Percentiles rank a stretch among this genome's conserved stretches.
Conservation (phyloP, 2,329 filamentous ascomycete species). For the Fusarium tjaetaba region DNA sequence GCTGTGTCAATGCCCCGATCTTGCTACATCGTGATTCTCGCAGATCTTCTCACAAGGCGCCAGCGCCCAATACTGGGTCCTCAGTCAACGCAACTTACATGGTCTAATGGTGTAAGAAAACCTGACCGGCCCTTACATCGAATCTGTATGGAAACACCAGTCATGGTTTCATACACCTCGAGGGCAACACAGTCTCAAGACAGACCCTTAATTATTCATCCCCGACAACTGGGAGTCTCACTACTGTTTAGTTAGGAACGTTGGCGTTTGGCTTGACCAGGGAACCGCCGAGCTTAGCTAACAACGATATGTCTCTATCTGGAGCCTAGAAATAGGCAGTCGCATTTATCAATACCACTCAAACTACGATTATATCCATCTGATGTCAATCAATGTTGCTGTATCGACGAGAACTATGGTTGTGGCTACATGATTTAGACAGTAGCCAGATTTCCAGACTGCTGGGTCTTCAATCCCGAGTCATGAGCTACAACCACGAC, state of each 20-base stretch:
- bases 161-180: background rate
- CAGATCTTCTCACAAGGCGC: background rate
- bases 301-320: background rate
- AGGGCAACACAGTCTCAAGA: conserved; percentile 10
- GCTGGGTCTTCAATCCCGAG: conserved; percentile 26
- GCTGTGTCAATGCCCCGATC: background rate
- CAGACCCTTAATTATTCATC: conserved; percentile 21
- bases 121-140: background rate
- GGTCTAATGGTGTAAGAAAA: background rate
- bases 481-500: conserved; percentile 23
- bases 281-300: conserved; percentile 5
- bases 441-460: conserved; percentile 21
- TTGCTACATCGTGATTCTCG: background rate
- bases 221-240: conserved; percentile 21
- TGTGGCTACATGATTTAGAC: background rate
- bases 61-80: background rate
- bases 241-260: background rate
- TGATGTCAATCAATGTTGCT: background rate
- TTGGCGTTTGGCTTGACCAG: conserved; percentile 2
- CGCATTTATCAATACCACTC: background rate
- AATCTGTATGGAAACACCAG: background rate
- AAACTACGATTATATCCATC: background rate
- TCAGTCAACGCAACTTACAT: background rate
- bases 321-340: background rate
- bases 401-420: background rate